Conservation (phyloP, 2,329 filamentous ascomycete genomes). For the Ophiostoma sp. region DNA sequence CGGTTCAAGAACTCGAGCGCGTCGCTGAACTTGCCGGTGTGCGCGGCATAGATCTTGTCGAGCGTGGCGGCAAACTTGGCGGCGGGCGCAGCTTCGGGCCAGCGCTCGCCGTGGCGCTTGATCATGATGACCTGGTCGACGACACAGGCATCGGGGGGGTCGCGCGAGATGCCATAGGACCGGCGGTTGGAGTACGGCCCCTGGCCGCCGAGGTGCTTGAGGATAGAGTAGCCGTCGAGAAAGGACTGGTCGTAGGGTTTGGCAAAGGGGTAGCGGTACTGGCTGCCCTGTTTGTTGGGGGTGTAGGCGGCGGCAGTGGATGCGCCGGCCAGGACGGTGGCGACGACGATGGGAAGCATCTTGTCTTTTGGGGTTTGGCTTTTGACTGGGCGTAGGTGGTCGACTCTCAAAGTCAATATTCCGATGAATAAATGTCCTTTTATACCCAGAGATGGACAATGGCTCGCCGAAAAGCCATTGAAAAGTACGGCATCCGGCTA, state of each 20-base stretch:
- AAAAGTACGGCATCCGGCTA: background rate
- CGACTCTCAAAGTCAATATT: background rate
- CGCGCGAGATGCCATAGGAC: constrained; percentile 45
- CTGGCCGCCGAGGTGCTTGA: constrained; percentile 25
- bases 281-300: constrained; percentile 23
- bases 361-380: background rate
- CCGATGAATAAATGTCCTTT: too few relatives aligned
- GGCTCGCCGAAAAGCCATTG: too few relatives aligned
- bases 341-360: constrained; percentile 13
- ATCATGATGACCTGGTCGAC: constrained; percentile 58
- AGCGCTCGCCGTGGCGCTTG: constrained; percentile 57
- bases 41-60: constrained; percentile 20
- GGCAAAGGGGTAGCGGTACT: constrained; percentile 19
- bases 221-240: constrained; percentile 23
- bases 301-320: constrained; percentile 19
- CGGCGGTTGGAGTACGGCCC: constrained; percentile 25
- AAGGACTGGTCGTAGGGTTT: constrained; percentile 24
- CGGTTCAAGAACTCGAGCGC: constrained; percentile 23
- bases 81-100: constrained; percentile 52
- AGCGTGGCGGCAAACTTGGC: constrained; percentile 19
- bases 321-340: constrained; percentile 5
- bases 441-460: too few relatives aligned
- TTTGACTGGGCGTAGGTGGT: too few relatives aligned
- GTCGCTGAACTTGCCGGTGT: constrained; percentile 7
- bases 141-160: constrained; percentile 51